Evolutionary conservation across 1,284 basidiomycete species (phyloP), one percentile per base, ranked within the genome.

Genomic region (Fomitopsis pinicola): DNA sequence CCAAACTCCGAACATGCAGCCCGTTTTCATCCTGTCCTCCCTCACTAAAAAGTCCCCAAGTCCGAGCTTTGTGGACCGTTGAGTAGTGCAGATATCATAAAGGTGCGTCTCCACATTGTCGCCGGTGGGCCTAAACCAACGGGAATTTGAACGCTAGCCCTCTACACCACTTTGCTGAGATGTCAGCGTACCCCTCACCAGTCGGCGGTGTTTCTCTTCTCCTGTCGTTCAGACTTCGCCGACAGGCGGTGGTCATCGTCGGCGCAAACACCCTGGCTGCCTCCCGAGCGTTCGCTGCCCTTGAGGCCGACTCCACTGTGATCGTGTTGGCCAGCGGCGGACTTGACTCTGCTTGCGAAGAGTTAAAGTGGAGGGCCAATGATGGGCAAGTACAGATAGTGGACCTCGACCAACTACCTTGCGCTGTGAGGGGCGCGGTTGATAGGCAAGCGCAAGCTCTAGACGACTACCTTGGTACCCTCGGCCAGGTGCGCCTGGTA

Each of bases 251-350:
- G 19, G 76, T 97, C 40, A 82, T 98, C 52, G 70, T 97, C 40
- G 95, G 95, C 2, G 84, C 88, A 2, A 86, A 88, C 38, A 70
- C 82, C 14, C 82, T 97, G 1, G 94, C 94, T 0, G 93, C 94
- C 0, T 84, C 85, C 28, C 85, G 95, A 42, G 88, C 91, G 5
- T 92, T 92, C 68, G 80, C 90, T 2, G 88, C 92, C 4, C 82
- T 97, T 46, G 94, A 97, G 72, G 91, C 95, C 0, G 89, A 89
- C 60, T 88, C 92, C 1, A 69, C 72, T 12, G 94, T 97, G 35
- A 74, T 89, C 35, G 76, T 97, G 30, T 72, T 93, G 2, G 78
- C 78, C 0, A 78, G 75, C 35, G 85, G 82, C 0, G 82, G 82
- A 8, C 53, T 76, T 0, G 65, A 71, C 0, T 72, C 68, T 12